Conservation (phyloP, 2,329 filamentous ascomycete species). For the Paecilomyces fulvus region DNA sequence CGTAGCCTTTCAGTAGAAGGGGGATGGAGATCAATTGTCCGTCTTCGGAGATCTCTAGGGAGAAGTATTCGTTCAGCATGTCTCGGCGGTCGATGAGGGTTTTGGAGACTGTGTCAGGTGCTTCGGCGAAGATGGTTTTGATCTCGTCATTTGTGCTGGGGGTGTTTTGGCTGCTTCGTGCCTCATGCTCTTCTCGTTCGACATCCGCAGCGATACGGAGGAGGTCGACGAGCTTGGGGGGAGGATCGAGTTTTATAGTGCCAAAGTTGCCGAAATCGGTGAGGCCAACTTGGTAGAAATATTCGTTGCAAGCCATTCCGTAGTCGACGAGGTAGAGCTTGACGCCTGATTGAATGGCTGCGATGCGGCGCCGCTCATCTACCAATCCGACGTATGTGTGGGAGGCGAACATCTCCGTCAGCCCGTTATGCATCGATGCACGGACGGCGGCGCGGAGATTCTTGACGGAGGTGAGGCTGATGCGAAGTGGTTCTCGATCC, state of each 20-base stretch:
- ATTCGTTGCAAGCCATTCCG: conserved; percentile 74
- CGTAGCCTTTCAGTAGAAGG: conserved; percentile 80
- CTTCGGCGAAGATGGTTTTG: conserved; percentile 55
- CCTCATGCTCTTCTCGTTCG: conserved; percentile 47
- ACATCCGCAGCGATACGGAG: conserved; percentile 64
- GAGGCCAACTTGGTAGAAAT: conserved; percentile 90
- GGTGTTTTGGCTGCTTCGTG: background rate
- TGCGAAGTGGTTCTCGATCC: conserved; percentile 60
- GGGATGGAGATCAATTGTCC: conserved; percentile 75
- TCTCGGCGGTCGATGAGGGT: conserved; percentile 68
- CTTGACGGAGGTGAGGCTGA: conserved; percentile 75
- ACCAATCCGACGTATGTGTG: conserved; percentile 93
- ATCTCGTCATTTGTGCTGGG: conserved; percentile 31
- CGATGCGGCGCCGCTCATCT: conserved; percentile 75
- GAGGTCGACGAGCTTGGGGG: conserved; percentile 62
- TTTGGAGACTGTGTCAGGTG: conserved; percentile 56
- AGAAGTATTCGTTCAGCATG: conserved; percentile 92
- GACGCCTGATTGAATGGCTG: conserved; percentile 86
- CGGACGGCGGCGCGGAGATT: conserved; percentile 74
- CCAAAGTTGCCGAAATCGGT: conserved; percentile 97
- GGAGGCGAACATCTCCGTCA: conserved; percentile 78
- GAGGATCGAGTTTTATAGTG: conserved; percentile 66
- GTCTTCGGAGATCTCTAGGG: conserved; percentile 67
- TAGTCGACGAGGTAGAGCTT: conserved; percentile 93
- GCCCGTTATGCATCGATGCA: conserved; percentile 69